Percentiles rank a stretch among this genome's conserved stretches.
Conservation (phyloP, 352 stramenopile genomes). For the Blastocystis sp. region DNA sequence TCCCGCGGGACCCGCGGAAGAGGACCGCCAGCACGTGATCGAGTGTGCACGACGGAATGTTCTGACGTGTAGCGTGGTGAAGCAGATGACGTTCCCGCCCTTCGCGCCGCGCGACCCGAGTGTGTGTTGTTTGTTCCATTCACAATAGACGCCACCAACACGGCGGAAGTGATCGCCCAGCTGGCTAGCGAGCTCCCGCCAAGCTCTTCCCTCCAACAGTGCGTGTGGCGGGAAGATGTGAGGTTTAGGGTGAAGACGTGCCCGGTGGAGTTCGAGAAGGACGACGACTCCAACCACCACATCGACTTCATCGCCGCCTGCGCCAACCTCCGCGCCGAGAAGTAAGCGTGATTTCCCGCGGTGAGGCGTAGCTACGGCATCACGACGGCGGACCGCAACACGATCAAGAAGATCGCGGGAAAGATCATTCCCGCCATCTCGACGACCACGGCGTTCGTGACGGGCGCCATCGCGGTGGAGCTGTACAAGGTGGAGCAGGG, state of each 20-base stretch:
- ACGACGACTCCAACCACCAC: conserved; percentile 88
- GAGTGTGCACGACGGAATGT: neutral
- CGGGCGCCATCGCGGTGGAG: conserved; percentile 73
- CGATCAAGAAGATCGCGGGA: conserved; percentile 95
- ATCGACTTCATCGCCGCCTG: conserved; percentile 93
- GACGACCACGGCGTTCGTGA: conserved; percentile 97
- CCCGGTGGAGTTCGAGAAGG: conserved; percentile 90
- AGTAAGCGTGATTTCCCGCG: conserved; percentile 16
- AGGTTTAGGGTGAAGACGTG: neutral
- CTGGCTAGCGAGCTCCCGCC: neutral
- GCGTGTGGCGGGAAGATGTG: neutral
- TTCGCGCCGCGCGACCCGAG: conserved; percentile 15
- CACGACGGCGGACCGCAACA: conserved; percentile 91
- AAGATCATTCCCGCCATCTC: conserved; percentile 99
- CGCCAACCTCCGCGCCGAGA: conserved; percentile 83
- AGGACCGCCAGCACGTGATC: conserved; percentile 6
- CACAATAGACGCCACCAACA: conserved; percentile 45
- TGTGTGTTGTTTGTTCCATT: neutral
- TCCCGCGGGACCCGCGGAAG: conserved; percentile 1
- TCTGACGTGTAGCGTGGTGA: conserved; percentile 3
- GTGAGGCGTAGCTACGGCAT: conserved; percentile 92
- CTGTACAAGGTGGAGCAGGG: conserved; percentile 16
- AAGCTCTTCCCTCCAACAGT: neutral
- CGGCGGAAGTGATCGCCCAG: conserved; percentile 12
- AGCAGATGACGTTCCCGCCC: conserved; percentile 8